Conservation (phyloP, 2,329 filamentous ascomycete species). For the Aspergillus piperis region DNA sequence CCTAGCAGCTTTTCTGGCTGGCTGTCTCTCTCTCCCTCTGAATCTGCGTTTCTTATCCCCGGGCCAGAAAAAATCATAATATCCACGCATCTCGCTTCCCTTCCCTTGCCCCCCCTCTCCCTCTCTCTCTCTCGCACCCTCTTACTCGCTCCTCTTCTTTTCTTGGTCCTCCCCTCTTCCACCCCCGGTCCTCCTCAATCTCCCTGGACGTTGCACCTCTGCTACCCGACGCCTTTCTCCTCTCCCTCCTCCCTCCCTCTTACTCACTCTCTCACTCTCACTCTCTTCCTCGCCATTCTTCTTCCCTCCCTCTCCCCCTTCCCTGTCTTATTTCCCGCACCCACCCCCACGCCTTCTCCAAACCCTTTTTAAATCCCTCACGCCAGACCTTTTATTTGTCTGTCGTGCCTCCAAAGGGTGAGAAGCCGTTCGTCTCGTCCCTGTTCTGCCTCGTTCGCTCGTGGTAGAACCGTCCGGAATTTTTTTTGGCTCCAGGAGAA, state of each 20-base stretch:
- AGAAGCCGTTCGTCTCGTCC: constrained; percentile 19
- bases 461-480: constrained; percentile 33
- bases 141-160: constrained; percentile 5
- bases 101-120: constrained; percentile 18
- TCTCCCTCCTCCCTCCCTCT: constrained; percentile 20
- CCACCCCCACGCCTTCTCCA: constrained; percentile 26
- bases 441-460: constrained; percentile 37
- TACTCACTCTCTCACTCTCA: constrained; percentile 19
- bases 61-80: constrained; percentile 23
- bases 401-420: constrained; percentile 27
- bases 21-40: background rate
- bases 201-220: constrained; percentile 15
- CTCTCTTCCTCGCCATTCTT: constrained; percentile 26
- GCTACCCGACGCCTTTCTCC: constrained; percentile 13
- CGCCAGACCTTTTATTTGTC: constrained; percentile 21
- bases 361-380: constrained; percentile 23
- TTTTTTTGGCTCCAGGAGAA: constrained; percentile 20
- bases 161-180: constrained; percentile 5
- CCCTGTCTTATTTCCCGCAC: constrained; percentile 29
- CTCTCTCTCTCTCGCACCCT: constrained; percentile 11
- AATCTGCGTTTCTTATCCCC: constrained; percentile 18
- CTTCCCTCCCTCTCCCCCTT: constrained; percentile 26
- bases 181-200: constrained; percentile 7
- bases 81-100: constrained; percentile 20
- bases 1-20: background rate